Evolutionary conservation across 192 early-diverging fungal species (phyloP).

Genomic region (Gonapodya sp.): DNA sequence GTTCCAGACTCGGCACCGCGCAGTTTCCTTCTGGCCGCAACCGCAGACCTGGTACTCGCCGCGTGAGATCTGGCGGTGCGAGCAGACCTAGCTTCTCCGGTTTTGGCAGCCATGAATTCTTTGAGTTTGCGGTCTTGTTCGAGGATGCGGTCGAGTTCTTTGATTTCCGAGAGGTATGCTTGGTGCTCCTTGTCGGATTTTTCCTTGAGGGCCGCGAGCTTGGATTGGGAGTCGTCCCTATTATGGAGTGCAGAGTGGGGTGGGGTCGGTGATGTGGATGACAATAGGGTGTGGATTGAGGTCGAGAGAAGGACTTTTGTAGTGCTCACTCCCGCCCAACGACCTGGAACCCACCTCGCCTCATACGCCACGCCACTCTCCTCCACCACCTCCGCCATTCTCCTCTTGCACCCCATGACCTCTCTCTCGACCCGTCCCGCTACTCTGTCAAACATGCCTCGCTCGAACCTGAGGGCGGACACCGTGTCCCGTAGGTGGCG

Average conservation of each 20-base stretch:
- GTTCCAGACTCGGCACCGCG: not conserved
- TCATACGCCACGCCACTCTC: not conserved
- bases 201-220: constrained; percentile 41
- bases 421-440: not conserved
- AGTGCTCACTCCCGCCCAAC: not conserved
- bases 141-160: constrained; percentile 44
- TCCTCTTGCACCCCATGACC: not conserved
- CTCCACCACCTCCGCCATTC: not conserved
- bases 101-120: constrained; percentile 54
- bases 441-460: not conserved
- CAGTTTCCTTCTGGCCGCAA: too few relatives aligned
- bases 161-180: constrained; percentile 51
- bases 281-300: not conserved
- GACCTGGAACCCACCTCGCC: not conserved
- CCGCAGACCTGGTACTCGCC: not conserved
- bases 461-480: not conserved
- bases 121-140: constrained; percentile 50
- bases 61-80: too few relatives aligned
- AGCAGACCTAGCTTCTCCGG: constrained; percentile 18
- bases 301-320: not conserved
- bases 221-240: constrained; percentile 50
- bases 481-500: not conserved
- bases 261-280: not conserved
- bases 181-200: constrained; percentile 56
- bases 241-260: not conserved